Conservation (phyloP, 495 filamentous ascomycete genomes). For the Endocarpon pusillum region DNA sequence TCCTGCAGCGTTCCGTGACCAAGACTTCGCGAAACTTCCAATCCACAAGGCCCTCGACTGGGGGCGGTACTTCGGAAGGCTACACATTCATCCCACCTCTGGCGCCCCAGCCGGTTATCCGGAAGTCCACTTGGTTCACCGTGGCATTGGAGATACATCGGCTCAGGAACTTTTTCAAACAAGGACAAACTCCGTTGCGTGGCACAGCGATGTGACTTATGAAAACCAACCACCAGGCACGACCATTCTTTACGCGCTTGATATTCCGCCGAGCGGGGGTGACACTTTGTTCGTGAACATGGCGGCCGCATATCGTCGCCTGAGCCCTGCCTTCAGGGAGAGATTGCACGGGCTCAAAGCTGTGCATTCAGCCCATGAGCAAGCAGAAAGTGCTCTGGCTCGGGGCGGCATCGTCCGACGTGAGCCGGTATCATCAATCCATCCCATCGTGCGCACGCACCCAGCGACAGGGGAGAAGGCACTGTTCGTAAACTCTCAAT, state of each 20-base stretch:
- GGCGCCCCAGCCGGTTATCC: constrained; percentile 54
- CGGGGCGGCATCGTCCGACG: constrained; percentile 47
- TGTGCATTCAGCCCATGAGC: constrained; percentile 55
- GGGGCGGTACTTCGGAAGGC: constrained; percentile 61
- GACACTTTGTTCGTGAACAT: constrained; percentile 64
- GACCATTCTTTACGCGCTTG: constrained; percentile 65
- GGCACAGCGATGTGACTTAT: constrained; percentile 74
- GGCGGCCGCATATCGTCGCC: constrained; percentile 59
- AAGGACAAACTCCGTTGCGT: constrained; percentile 50
- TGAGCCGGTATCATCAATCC: constrained; percentile 51
- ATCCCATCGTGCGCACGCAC: constrained; percentile 68
- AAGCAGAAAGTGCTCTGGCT: constrained; percentile 37
- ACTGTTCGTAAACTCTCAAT: constrained; percentile 62
- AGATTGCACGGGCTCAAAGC: constrained; percentile 63
- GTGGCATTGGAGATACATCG: constrained; percentile 43
- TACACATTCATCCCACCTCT: constrained; percentile 69
- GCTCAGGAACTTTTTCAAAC: constrained; percentile 41
- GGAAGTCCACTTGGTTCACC: constrained; percentile 65
- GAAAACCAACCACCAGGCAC: constrained; percentile 76
- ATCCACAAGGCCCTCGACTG: constrained; percentile 55
- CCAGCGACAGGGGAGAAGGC: constrained; percentile 71
- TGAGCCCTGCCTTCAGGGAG: constrained; percentile 52
- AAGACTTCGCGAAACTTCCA: constrained; percentile 60
- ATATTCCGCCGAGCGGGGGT: constrained; percentile 57
- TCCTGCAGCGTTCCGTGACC: constrained; percentile 52